Conservation (phyloP, 2,329 filamentous ascomycete genomes). For the Raffaelea arxii region DNA sequence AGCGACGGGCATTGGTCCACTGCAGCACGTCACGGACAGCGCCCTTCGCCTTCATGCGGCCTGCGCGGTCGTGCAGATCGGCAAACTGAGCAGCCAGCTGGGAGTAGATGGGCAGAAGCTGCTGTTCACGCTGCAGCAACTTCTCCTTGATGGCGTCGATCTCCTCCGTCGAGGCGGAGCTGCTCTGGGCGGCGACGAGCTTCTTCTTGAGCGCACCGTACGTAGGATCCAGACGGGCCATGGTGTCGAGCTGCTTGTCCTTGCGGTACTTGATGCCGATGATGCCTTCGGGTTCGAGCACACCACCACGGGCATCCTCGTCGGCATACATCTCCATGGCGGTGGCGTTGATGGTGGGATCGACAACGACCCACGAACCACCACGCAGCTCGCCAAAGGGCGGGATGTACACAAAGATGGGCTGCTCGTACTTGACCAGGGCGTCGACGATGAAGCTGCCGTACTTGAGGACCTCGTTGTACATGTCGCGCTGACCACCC, state of each 20-base stretch:
- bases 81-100: constrained; percentile 97
- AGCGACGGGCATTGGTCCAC: constrained; percentile 84
- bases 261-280: constrained; percentile 98
- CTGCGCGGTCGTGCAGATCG: constrained; percentile 91
- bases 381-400: constrained; percentile 93
- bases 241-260: constrained; percentile 94
- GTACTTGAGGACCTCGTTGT: constrained; percentile 99
- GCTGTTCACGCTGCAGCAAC: constrained; percentile 77
- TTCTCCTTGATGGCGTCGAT: constrained; percentile 70
- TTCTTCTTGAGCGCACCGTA: constrained; percentile 80
- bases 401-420: constrained; percentile 97
- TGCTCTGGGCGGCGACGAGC: constrained; percentile 44
- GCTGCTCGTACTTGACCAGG: constrained; percentile 96
- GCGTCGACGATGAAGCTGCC: constrained; percentile 98
- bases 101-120: constrained; percentile 82
- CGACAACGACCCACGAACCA: constrained; percentile 98
- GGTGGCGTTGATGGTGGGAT: constrained; percentile 93
- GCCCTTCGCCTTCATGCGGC: constrained; percentile 97
- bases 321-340: constrained; percentile 99
- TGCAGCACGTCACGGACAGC: constrained; percentile 75
- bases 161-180: constrained; percentile 61
- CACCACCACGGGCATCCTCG: constrained; percentile 87
- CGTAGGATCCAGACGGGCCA: constrained; percentile 80
- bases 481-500: constrained; percentile 98
- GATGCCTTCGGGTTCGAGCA: constrained; percentile 95